Conservation (phyloP, 75 land plant species). For the Pseudotsuga menziesii region DNA sequence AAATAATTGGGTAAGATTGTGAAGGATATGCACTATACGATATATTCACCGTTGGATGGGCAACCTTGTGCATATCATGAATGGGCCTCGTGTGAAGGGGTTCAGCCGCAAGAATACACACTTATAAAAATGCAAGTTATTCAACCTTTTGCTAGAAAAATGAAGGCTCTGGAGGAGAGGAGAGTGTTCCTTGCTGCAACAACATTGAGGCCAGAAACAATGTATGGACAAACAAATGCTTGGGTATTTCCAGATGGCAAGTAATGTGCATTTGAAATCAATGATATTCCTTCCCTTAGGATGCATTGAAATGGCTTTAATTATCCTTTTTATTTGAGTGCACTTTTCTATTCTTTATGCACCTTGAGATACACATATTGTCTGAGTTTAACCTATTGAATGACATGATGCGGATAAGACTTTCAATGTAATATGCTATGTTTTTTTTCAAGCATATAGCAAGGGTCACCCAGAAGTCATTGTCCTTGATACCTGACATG, state of each 20-base stretch:
- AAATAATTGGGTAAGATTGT: constrained; percentile 69
- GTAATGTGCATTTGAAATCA: constrained; percentile 91
- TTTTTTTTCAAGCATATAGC: no score
- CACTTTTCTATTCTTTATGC: no score
- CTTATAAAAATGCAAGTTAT: constrained; percentile 83
- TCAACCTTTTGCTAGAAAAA: constrained; percentile 56
- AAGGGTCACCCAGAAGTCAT: no score
- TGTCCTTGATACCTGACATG: no score
- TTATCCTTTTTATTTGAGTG: no score
- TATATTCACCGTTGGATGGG: constrained; percentile 74
- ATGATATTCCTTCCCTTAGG: constrained; percentile 27
- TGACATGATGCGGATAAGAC: no score
- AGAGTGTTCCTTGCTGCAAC: constrained; percentile 82
- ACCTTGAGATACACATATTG: no score
- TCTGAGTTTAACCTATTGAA: no score
- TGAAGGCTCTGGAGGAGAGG: constrained; percentile 57
- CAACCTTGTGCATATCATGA: constrained; percentile 98
- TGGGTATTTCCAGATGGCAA: constrained; percentile 94
- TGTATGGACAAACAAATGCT: constrained; percentile 92
- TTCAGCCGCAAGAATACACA: constrained; percentile 84
- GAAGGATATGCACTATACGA: constrained; percentile 65
- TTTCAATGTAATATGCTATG: no score
- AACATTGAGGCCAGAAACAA: constrained; percentile 90
- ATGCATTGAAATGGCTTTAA: no score
- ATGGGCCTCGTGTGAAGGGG: constrained; percentile 91